phyloP scores from a whole-genome alignment of 2,329 filamentous ascomycete genomes.

The Polychaeton citri region DNA sequence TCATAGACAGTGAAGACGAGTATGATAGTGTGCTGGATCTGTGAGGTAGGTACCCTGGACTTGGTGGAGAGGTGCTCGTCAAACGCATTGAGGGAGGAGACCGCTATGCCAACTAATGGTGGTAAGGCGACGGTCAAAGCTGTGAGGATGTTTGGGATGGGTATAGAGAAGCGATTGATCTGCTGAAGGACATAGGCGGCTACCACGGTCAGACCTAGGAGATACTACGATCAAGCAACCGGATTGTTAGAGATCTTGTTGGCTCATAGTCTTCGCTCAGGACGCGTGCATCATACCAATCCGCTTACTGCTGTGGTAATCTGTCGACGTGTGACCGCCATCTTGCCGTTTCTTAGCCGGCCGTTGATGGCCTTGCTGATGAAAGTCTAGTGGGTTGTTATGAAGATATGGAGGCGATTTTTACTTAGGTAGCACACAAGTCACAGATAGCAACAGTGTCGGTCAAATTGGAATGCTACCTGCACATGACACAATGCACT shows the following conservation, averaged over 20 bases:
- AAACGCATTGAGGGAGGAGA: constrained; percentile 20
- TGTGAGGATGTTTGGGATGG: constrained; percentile 27
- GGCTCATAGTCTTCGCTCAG: not conserved
- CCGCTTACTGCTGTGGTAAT: constrained; percentile 6
- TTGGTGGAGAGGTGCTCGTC: constrained; percentile 16
- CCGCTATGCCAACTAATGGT: constrained; percentile 27
- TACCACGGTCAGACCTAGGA: constrained; percentile 26
- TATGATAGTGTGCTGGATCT: constrained; percentile 21
- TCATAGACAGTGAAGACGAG: constrained; percentile 27
- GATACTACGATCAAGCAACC: constrained; percentile 26
- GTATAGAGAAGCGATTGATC: constrained; percentile 24
- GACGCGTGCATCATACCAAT: constrained; percentile 3
- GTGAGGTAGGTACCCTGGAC: constrained; percentile 12
- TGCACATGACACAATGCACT: too few species aligned
- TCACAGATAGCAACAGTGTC: too few species aligned
- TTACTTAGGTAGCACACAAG: too few species aligned
- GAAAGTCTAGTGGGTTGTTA: too few species aligned
- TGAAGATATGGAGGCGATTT: too few species aligned
- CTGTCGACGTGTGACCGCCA: constrained; percentile 1
- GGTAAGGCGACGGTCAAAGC: constrained; percentile 30
- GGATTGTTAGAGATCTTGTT: constrained; percentile 1
- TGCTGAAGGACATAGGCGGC: constrained; percentile 24
- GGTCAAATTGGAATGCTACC: too few species aligned
- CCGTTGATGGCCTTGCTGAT: too few species aligned
- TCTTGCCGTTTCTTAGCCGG: not conserved